Base-by-base conservation (phyloP, 2,329 filamentous ascomycete species). In the Phyllosticta citrichinensis region DNA sequence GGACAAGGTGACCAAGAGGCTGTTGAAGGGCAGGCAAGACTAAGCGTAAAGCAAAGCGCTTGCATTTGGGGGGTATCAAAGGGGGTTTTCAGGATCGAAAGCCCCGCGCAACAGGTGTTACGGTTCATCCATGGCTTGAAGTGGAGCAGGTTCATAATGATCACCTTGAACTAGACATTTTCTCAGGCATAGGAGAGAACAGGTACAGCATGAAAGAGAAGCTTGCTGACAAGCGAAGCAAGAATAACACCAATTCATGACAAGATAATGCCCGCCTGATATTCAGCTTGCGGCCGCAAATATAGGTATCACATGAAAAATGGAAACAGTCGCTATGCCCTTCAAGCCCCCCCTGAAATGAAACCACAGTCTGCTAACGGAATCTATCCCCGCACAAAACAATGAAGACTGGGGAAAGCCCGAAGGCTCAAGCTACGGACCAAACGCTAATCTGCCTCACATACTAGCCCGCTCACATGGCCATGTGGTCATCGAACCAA, bases 1-100 rank as follows among this genome's bases (percentile, higher is more conserved):
- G 84, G 92, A 96, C 80, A 97, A 97, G 88, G 90, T 99, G 65
- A 97, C 94, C 71, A 97, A 97, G 87, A 84, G 94, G 75, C 85
- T 99, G 86, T 81, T 99, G 76, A 97, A 97, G 86, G 92, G 92
- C 73, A 86, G 92, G 81, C 93, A 97, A 80, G 93, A 97, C 63
- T 81, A 76, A 74, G 58, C 30, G 22, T 24, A 50, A 17, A 30
- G 35, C 30, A 19, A 35, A 25, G 22, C n/a, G 47, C 6, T 19
- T 27, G 22, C 50, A 47, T 47, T 14, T 53, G 33, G 52, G 50
- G 17, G 24, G 17, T 6, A 19, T 6, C 12, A 17, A 3, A 2
- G n/a, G 11, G 30, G 17, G 52, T 20, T 19, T 5, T 33, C 33
- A 27, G 11, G n/a, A 9, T 40, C 20, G n/a, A 40, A 47, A n/a